Conservation (phyloP, 306 rosid genomes). For the Corylus americana region DNA sequence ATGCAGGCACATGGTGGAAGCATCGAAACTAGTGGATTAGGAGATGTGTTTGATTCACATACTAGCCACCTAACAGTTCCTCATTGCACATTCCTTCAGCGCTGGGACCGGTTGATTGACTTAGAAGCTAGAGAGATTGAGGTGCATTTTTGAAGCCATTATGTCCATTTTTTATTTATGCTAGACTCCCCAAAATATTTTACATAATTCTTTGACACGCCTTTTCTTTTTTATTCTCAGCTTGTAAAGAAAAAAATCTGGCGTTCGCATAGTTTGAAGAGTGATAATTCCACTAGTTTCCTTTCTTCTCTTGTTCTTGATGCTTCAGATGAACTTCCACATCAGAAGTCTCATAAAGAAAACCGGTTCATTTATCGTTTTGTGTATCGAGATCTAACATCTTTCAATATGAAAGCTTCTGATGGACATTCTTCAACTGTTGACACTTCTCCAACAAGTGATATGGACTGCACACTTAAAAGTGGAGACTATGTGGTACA, state of each 20-base stretch:
- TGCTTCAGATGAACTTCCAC: slow-evolving; percentile 51
- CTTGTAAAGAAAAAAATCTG: slow-evolving; percentile 64
- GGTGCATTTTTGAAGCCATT: slow-evolving; percentile 49
- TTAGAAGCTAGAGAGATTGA: slow-evolving; percentile 81
- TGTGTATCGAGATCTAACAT: slow-evolving; percentile 41
- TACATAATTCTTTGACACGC: slow-evolving; percentile 11
- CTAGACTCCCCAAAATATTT: slow-evolving; percentile 12
- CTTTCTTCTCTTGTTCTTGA: slow-evolving; percentile 77
- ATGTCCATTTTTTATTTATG: slow-evolving; percentile 10
- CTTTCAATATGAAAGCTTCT: slow-evolving; percentile 34
- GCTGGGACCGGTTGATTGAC: slow-evolving; percentile 88
- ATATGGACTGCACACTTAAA: slow-evolving; percentile 55
- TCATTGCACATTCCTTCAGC: slow-evolving; percentile 67
- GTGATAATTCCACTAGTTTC: slow-evolving; percentile 40
- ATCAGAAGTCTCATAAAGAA: slow-evolving; percentile 46
- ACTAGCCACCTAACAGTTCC: slow-evolving; percentile 60
- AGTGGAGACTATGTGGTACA: slow-evolving; percentile 90
- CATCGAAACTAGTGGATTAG: slow-evolving; percentile 68
- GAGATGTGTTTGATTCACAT: slow-evolving; percentile 59
- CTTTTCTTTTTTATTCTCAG: slow-evolving; percentile 36
- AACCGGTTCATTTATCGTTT: slow-evolving; percentile 65
- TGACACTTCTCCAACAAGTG: slow-evolving; percentile 38
- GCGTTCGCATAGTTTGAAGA: slow-evolving; percentile 52
- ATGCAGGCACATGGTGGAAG: slow-evolving; percentile 78
- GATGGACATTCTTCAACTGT: slow-evolving; percentile 33